phyloP scores from a whole-genome alignment of 345 rosid genomes.

The Alliaria petiolata region DNA sequence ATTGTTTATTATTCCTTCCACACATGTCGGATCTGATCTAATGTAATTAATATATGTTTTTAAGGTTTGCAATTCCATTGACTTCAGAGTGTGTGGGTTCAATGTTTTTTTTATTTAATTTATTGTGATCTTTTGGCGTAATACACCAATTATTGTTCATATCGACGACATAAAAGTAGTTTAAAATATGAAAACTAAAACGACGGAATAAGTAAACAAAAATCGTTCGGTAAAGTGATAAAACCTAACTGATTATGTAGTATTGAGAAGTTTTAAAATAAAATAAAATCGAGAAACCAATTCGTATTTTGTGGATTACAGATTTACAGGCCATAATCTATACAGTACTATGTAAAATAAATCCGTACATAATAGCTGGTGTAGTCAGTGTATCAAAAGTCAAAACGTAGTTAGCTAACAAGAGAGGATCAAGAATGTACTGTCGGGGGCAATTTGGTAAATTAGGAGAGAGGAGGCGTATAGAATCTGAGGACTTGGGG shows the following conservation, averaged over 20 bases:
- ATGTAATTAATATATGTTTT: neutral
- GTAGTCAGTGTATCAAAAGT: neutral
- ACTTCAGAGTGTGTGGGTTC: neutral
- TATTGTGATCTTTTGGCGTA: neutral
- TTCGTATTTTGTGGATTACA: neutral
- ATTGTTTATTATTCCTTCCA: conserved; percentile 25
- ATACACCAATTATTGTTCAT: neutral
- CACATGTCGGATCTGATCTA: conserved; percentile 22
- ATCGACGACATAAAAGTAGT: no score
- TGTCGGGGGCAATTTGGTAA: conserved; percentile 7
- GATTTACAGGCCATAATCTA: no score
- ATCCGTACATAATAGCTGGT: neutral
- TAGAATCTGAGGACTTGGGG: conserved; percentile 20
- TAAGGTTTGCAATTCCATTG: conserved; percentile 13
- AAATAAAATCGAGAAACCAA: neutral
- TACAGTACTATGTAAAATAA: no score
- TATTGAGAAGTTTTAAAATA: no score
- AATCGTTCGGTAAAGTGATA: neutral
- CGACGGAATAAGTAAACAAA: neutral
- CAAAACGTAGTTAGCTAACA: neutral
- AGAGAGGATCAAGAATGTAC: conserved; percentile 2
- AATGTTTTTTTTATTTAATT: neutral
- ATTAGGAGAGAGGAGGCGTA: conserved; percentile 1
- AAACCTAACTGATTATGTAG: neutral
- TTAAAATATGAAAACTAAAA: neutral